Evolutionary conservation across 257 asterid species (phyloP).

Genomic region (Solanum peruvianum): DNA sequence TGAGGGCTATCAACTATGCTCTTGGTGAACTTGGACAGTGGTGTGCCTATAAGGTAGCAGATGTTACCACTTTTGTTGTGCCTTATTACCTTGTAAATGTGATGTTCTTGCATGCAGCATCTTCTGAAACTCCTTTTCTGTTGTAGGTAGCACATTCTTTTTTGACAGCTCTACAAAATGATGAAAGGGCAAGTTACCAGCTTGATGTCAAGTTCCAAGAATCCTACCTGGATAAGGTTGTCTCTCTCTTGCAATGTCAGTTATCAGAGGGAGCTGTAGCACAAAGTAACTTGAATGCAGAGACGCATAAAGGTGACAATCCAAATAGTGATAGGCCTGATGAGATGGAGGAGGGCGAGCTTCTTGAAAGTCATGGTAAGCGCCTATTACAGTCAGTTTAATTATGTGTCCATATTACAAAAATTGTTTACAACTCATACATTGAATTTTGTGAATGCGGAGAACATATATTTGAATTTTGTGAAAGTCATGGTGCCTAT

Average conservation of each 20-base stretch:
- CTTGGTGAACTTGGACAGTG: constrained; percentile 98
- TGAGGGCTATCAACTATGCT: constrained; percentile 96
- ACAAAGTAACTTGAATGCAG: constrained; percentile 33
- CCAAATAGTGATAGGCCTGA: constrained; percentile 30
- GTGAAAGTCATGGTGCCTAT: constrained; percentile 45
- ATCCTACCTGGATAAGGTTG: constrained; percentile 74
- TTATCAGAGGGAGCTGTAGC: constrained; percentile 82
- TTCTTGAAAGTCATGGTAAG: constrained; percentile 68
- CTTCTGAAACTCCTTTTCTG: background rate
- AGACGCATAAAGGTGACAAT: constrained; percentile 14
- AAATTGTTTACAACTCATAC: background rate
- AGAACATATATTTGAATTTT: background rate
- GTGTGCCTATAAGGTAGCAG: constrained; percentile 90
- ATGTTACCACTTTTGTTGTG: background rate
- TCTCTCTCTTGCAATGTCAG: constrained; percentile 81
- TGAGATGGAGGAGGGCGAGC: constrained; percentile 98
- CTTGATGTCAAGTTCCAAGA: constrained; percentile 99
- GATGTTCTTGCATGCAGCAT: background rate
- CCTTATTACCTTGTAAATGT: background rate
- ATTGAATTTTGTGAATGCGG: background rate
- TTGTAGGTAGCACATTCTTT: constrained; percentile 85
- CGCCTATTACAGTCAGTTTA: background rate
- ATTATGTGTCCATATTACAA: background rate
- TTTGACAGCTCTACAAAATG: constrained; percentile 84
- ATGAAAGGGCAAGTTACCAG: constrained; percentile 93